A percentile compares a stretch with the other conserved stretches of the same genome.
Evolutionary conservation across 2,329 filamentous ascomycete genomes (phyloP).

Genomic region (Lasiodiplodia sp.): DNA sequence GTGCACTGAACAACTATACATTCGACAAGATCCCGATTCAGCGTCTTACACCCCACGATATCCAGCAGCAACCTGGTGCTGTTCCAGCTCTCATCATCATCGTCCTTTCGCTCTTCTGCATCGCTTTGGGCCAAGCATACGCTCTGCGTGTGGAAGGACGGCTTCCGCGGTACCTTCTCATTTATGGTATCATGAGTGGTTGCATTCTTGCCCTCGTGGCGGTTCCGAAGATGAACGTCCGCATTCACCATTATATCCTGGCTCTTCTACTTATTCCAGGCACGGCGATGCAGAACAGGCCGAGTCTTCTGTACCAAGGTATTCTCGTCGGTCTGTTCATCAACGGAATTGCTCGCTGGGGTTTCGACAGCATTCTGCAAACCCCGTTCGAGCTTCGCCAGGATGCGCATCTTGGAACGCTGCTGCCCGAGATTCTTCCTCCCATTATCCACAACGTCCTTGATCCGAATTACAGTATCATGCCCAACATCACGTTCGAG

Average conservation of each 20-base stretch:
- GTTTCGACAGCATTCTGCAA: constrained; percentile 87
- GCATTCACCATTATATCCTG: constrained; percentile 95
- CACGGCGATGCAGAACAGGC: constrained; percentile 86
- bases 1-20: constrained; percentile 92
- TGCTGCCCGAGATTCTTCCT: constrained; percentile 60
- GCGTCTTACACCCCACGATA: constrained; percentile 88
- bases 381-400: constrained; percentile 75
- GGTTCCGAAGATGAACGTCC: constrained; percentile 78
- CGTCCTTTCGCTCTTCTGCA: constrained; percentile 71
- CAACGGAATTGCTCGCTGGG: constrained; percentile 93
- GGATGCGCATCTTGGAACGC: constrained; percentile 60
- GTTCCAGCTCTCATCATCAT: constrained; percentile 82
- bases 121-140: constrained; percentile 80
- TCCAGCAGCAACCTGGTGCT: constrained; percentile 87
- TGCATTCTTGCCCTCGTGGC: constrained; percentile 74
- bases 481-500: constrained; percentile 69
- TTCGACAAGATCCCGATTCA: constrained; percentile 93
- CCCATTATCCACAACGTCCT: constrained; percentile 56
- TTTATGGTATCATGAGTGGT: constrained; percentile 74
- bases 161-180: constrained; percentile 76
- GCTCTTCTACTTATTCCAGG: constrained; percentile 86
- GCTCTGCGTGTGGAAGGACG: constrained; percentile 86
- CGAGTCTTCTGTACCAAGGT: constrained; percentile 86
- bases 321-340: constrained; percentile 89
- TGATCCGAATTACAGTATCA: constrained; percentile 53